phyloP scores from a whole-genome alignment of 441 rosid genomes.

The Populus hybrid region DNA sequence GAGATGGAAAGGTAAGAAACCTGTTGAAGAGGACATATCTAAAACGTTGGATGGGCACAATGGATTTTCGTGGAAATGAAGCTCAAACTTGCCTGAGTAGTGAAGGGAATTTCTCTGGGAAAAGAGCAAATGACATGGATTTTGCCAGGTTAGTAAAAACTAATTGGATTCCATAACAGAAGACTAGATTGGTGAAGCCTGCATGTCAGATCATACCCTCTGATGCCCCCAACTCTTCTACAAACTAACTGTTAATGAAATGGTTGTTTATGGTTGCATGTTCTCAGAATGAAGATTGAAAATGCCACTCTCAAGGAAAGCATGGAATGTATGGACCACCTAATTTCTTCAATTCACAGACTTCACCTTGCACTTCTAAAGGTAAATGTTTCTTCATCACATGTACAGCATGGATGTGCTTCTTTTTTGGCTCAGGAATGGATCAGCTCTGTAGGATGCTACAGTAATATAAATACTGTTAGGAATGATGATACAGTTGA shows the following conservation, averaged over 20 bases:
- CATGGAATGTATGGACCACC: conserved; percentile 76
- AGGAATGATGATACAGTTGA: not conserved
- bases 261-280: conserved; percentile 11
- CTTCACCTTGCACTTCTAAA: conserved; percentile 72
- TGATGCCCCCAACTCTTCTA: not conserved
- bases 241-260: not conserved
- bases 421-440: not conserved
- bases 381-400: conserved; percentile 38
- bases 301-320: conserved; percentile 84
- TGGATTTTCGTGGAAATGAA: conserved; percentile 51
- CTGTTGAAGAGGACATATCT: conserved; percentile 79
- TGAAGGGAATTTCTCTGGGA: conserved; percentile 36
- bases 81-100: conserved; percentile 31
- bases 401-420: not conserved
- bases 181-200: not conserved
- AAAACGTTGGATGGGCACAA: conserved; percentile 63
- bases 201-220: not conserved
- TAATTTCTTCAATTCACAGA: conserved; percentile 73
- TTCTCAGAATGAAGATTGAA: conserved; percentile 79
- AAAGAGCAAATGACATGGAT: conserved; percentile 44
- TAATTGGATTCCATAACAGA: conserved; percentile 1
- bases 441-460: not conserved
- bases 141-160: conserved; percentile 62
- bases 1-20: conserved; percentile 72
- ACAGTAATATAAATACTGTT: not conserved